phyloP scores from a whole-genome alignment of 768 basidiomycete species.

The Terana coerulea region DNA sequence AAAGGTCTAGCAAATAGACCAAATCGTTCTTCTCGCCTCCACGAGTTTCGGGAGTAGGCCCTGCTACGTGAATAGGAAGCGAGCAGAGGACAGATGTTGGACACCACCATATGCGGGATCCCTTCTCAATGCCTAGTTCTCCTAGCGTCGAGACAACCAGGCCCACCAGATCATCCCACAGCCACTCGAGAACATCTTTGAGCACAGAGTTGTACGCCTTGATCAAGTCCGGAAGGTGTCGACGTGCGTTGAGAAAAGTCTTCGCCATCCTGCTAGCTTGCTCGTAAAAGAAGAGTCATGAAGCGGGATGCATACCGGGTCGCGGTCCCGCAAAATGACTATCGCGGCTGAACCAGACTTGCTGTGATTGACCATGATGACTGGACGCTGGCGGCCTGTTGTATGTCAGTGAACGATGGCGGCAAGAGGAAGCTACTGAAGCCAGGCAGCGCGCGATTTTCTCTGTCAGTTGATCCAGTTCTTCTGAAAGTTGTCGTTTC shows the following conservation, averaged over 20 bases:
- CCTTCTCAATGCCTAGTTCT: background rate
- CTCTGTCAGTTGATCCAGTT: constrained; percentile 16
- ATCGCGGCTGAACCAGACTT: constrained; percentile 34
- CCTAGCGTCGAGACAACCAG: background rate
- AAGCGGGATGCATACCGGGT: constrained; percentile 15
- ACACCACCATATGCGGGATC: too few relatives aligned
- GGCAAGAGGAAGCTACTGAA: constrained; percentile 31
- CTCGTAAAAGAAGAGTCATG: constrained; percentile 4
- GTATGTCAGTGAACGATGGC: constrained; percentile 23
- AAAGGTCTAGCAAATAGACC: too few relatives aligned
- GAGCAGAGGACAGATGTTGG: too few relatives aligned
- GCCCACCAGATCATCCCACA: constrained; percentile 1
- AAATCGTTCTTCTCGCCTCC: background rate
- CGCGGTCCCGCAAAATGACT: constrained; percentile 17
- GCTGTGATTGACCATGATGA: constrained; percentile 34
- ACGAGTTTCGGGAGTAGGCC: constrained; percentile 11
- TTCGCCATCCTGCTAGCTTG: background rate
- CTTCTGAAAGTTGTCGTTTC: constrained; percentile 6
- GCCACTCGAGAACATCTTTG: too few relatives aligned
- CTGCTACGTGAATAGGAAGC: constrained; percentile 25
- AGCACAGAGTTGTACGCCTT: too few relatives aligned
- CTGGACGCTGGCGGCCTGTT: constrained; percentile 30
- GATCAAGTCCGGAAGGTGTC: too few relatives aligned
- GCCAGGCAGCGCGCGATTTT: constrained; percentile 28
- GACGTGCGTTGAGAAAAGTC: too few relatives aligned